Base-by-base conservation (phyloP, 2,329 filamentous ascomycete species). In the Cytospora piceae region DNA sequence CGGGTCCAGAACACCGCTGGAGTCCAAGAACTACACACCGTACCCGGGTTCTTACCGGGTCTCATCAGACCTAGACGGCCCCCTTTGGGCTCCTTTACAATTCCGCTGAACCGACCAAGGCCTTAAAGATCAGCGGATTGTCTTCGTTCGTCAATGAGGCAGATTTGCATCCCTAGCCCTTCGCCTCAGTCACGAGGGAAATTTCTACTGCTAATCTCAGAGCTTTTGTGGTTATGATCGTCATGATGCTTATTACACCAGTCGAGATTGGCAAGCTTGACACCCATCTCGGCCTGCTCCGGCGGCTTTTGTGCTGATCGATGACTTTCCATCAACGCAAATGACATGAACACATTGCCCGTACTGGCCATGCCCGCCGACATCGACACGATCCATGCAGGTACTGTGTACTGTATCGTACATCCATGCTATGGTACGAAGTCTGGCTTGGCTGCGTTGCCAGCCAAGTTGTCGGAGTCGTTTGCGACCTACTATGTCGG, bases 271-370 rank as follows among this genome's bases (percentile, higher is more conserved):
- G 46, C 52, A 42, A 63, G 60, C 37, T 56, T 63, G 39, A 42
- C 39, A 56, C 37, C 61, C 64, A 64, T 59, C 61, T 64, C 60
- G 64, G 64, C 64, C 64, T 52, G 64, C 64, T 64, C 62, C 64
- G 62, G 56, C 61, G 61, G 52, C 22, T 62, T 52, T 22, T 22
- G 29, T n/a, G 60, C 54, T 61, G 55, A 63, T 63, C 39, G 60
- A 29, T 56, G 39, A 57, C n/a, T 49, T 20, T 9, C 20, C 39
- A 42, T 42, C 8, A 22, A n/a, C 7, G 20, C n/a, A 24, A 24
- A 49, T 3, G 20, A n/a, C 46, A 49, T 9, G 46, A 24, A 24
- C n/a, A 14, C 42, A 11, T 46, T 15, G 9, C 34, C 34, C 34
- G 34, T 46, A 14, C 42, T 46, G 42, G 42, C 20, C n/a, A 14